Percentiles rank a stretch among this genome's conserved stretches.
These are phyloP conservation scores for Tricladium varicosporioides DNA, from an alignment of 2,329 filamentous ascomycete species.

Conservation along the genomic window DNA sequence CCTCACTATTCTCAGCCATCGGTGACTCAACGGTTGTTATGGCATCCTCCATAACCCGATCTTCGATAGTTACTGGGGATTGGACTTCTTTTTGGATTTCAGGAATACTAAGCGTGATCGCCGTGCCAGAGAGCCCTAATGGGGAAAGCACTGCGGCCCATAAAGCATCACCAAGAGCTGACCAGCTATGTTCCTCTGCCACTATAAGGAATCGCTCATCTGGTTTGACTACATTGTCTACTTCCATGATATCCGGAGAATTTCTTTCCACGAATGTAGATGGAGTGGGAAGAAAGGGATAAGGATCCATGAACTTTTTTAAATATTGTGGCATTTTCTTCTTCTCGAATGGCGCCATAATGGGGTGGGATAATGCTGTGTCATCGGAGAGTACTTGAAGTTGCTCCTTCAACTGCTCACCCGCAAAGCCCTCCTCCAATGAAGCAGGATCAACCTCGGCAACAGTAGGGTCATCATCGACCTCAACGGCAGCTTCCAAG, in stretches of 20 bases:
- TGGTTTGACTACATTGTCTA: neutral
- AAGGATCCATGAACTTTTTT: conserved; percentile 56
- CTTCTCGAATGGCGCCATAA: conserved; percentile 55
- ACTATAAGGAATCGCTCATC: conserved; percentile 15
- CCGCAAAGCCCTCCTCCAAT: conserved; percentile 61
- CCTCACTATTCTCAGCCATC: conserved; percentile 18
- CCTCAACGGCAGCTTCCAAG: conserved; percentile 63
- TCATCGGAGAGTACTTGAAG: conserved; percentile 53
- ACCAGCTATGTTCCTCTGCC: conserved; percentile 28
- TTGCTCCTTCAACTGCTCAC: conserved; percentile 57
- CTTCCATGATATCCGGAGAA: conserved; percentile 1
- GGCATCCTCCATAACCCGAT: conserved; percentile 29
- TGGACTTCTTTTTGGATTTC: conserved; percentile 10
- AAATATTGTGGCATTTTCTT: conserved; percentile 50
- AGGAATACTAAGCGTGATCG: conserved; percentile 25
- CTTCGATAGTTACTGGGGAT: conserved; percentile 9
- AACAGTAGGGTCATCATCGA: conserved; percentile 64
- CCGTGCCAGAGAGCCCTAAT: conserved; percentile 16
- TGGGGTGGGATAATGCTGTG: conserved; percentile 57
- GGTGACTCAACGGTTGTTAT: conserved; percentile 24
- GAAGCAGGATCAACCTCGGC: conserved; percentile 62
- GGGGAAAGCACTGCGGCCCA: conserved; percentile 20
- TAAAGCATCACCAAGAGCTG: conserved; percentile 27
- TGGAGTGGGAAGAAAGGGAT: conserved; percentile 59
- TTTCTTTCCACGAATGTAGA: conserved; percentile 31